phyloP scores from a whole-genome alignment of 129 eudicot species.

The Flaveria robusta region DNA sequence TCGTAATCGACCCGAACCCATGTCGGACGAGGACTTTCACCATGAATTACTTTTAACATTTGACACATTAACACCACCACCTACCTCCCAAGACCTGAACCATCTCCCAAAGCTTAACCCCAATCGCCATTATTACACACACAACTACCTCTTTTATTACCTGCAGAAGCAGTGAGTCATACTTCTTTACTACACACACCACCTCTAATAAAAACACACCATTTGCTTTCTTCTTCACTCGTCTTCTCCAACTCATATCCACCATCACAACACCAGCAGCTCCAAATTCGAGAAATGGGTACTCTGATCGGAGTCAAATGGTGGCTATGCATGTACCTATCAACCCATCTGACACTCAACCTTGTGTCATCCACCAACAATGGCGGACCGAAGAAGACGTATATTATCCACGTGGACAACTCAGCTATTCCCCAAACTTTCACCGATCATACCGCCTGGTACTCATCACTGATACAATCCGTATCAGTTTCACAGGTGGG shows the following conservation, averaged over 20 bases:
- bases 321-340: slow-evolving; percentile 43
- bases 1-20: no score
- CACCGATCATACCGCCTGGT: slow-evolving; percentile 65
- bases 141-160: slow-evolving; percentile 64
- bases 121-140: slow-evolving; percentile 43
- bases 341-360: slow-evolving; percentile 30
- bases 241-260: slow-evolving; percentile 2
- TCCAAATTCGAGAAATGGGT: slow-evolving; percentile 32
- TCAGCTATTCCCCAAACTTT: slow-evolving; percentile 54
- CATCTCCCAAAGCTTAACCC: no score
- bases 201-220: slow-evolving; percentile 37
- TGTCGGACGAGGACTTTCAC: no score
- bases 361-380: slow-evolving; percentile 25
- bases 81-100: no score
- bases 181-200: slow-evolving; percentile 28
- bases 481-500: slow-evolving; percentile 23
- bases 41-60: no score
- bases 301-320: slow-evolving; percentile 28
- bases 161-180: slow-evolving; percentile 24
- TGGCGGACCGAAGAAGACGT: slow-evolving; percentile 54
- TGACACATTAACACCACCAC: no score
- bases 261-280: neutral
- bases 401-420: slow-evolving; percentile 66
- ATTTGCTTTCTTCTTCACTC: neutral
- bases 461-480: slow-evolving; percentile 60